Conservation (phyloP, 176 grass and related monocot genomes). For the Cymbopogon citratus region DNA sequence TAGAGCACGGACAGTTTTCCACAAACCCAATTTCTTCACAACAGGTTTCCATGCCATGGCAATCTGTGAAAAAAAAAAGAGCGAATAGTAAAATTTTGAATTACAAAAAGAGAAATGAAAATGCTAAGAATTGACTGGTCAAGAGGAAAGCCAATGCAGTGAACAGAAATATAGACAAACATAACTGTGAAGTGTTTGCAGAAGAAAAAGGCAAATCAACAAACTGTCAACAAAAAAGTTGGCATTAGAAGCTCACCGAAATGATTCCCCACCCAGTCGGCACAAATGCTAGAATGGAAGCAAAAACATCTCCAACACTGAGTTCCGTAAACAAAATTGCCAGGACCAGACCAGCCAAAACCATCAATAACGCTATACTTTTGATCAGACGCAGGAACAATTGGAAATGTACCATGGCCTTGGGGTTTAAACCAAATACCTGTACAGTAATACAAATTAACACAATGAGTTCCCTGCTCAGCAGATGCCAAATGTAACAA, state of each 20-base stretch:
- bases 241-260: constrained; percentile 48
- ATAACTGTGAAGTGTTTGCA: neutral
- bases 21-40: constrained; percentile 51
- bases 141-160: neutral
- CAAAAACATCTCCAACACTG: constrained; percentile 45
- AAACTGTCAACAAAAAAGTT: neutral
- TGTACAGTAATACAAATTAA: constrained; percentile 35
- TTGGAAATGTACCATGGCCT: constrained; percentile 93
- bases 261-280: constrained; percentile 83
- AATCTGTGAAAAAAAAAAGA: constrained; percentile 40
- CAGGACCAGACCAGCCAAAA: constrained; percentile 62
- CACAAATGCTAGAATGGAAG: constrained; percentile 68
- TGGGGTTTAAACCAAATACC: constrained; percentile 85
- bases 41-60: constrained; percentile 73
- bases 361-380: constrained; percentile 65
- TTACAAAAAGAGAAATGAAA: neutral
- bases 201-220: neutral
- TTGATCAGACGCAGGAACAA: constrained; percentile 71
- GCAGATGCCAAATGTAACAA: constrained; percentile 2
- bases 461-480: neutral
- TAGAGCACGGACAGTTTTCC: constrained; percentile 59
- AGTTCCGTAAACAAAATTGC: constrained; percentile 47
- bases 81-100: neutral
- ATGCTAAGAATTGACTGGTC: neutral
- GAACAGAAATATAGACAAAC: neutral